Base-by-base conservation (phyloP, 768 basidiomycete species). In the Leccinum ochraceum region DNA sequence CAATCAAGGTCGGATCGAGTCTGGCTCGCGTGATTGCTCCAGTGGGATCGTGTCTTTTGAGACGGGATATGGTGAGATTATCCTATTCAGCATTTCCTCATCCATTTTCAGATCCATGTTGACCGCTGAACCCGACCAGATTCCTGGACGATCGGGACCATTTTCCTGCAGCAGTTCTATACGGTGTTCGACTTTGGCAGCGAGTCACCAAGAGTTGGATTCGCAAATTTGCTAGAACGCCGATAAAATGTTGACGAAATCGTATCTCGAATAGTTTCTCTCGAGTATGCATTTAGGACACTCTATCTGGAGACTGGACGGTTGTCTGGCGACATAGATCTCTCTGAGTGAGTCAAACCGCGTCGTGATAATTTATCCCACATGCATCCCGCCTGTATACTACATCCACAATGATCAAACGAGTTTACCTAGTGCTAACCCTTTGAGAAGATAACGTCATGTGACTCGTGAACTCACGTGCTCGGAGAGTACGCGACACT, bases 401-500 rank as follows among this genome's bases (percentile, higher is more conserved):
- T 37, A 37, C 13, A 14, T 37, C 36, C 6, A 14, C 36, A 37
- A 37, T 37, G 36, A 16, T 37, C 36, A 16, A 34, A 34, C 11
- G 32, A 34, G 32, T 34, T 34, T 34, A 11, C 32, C 32, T 34
- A 11, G 32, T 34, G 32, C 32, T 34, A 34, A 11, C 32, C 32
- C 32, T 32, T 32, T 32, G 32, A 34, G 28, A 30, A 8, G 28
- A 30, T 14, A 37, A 37, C 14, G 14, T 37, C 36, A 37, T 37
- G 36, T 37, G 36, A 37, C 36, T 37, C 14, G 36, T 46, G 24
- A 54, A 36, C 37, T 42, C 54, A 54, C 44, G 66, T 67, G 66
- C 20, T 2, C 16, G 46, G 46, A 48, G 14, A 54, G 44, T n/a
- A 60, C 60, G 44, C 64, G 60, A 58, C 67, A 69, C 66, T 14